Conservation (phyloP, 345 rosid genomes). For the Anastatica hierochuntica region DNA sequence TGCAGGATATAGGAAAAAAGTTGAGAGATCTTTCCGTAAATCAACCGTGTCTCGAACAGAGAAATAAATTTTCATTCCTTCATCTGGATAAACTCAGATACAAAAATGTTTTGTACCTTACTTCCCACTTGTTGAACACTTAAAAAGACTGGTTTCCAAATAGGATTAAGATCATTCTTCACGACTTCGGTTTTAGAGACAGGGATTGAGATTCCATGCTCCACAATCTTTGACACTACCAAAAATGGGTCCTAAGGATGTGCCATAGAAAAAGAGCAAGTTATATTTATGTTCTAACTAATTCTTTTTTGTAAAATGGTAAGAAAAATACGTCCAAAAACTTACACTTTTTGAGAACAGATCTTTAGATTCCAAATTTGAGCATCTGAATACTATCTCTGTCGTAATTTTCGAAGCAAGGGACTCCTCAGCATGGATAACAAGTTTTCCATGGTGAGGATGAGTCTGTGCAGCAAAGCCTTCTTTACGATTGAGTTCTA, state of each 20-base stretch:
- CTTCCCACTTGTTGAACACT: slow-evolving; percentile 83
- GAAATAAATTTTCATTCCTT: not conserved
- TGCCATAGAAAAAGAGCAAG: not conserved
- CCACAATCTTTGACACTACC: slow-evolving; percentile 63
- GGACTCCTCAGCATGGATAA: slow-evolving; percentile 82
- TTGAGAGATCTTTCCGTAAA: slow-evolving; percentile 1
- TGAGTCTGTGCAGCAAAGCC: slow-evolving; percentile 32
- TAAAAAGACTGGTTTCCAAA: slow-evolving; percentile 65
- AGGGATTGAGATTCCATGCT: slow-evolving; percentile 52
- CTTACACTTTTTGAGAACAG: slow-evolving; percentile 84
- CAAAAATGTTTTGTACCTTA: slow-evolving; percentile 42
- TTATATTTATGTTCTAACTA: not conserved
- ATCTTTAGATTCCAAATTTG: slow-evolving; percentile 68
- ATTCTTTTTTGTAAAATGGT: slow-evolving; percentile 1
- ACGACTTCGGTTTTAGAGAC: slow-evolving; percentile 82
- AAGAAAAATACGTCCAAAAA: slow-evolving; percentile 10
- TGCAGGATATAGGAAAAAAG: not conserved
- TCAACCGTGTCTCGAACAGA: slow-evolving; percentile 4
- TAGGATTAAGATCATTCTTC: slow-evolving; percentile 59
- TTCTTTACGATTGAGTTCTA: slow-evolving; percentile 51
- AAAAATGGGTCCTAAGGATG: slow-evolving; percentile 69
- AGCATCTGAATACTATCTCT: slow-evolving; percentile 70
- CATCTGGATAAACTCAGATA: not conserved
- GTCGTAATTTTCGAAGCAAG: slow-evolving; percentile 54
- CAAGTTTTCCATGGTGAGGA: slow-evolving; percentile 51